Base-by-base conservation (phyloP, 2,329 filamentous ascomycete species). In the Colletotrichum orchidophilum region DNA sequence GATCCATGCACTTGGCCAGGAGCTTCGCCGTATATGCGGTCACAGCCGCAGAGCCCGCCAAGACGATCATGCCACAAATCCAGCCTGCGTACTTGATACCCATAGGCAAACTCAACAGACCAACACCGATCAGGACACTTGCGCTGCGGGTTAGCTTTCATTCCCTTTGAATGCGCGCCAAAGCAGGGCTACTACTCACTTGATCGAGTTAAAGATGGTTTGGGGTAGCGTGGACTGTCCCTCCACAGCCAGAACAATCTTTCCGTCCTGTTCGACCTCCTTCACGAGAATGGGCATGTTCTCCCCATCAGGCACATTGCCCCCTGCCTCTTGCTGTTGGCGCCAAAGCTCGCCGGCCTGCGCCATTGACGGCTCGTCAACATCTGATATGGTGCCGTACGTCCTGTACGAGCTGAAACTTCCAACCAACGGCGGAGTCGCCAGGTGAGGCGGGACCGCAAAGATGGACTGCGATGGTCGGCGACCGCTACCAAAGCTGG, bases 201-300 rank as follows among this genome's bases (percentile, higher is more conserved):
- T 97, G 79, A 96, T 96, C 3, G 94, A 97, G 82, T 99, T 99
- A 86, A 98, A 97, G 73, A 98, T 89, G 7, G 96, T 98, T 83
- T 98, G 96, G 0, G 95, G 95, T 18, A 98, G 86, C 1, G 96
- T 99, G n/a, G 94, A 97, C 83, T 97, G 95, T 49, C 96, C 96
- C 73, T 97, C 93, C 2, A 97, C 91, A 2, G 96, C 89, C 75
- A 96, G 89, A 66, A 97, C 90, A 58, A 96, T 89, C 77, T 92
- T 94, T 52, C 96, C 94, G 75, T 96, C 94, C 76, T 96, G 93
- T 79, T 97, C 93, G 13, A 97, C 88, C 80, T 95, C 93, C 83
- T 95, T 96, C 63, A 98, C 92, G n/a, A 97, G 83, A 66, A 98
- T 87, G 2, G 94, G 93, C 74, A 93, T 91, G 35, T 88, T 85